Evolutionary conservation across 2,329 filamentous ascomycete genomes (phyloP).

Genomic region (Arthrocladium fulminans): DNA sequence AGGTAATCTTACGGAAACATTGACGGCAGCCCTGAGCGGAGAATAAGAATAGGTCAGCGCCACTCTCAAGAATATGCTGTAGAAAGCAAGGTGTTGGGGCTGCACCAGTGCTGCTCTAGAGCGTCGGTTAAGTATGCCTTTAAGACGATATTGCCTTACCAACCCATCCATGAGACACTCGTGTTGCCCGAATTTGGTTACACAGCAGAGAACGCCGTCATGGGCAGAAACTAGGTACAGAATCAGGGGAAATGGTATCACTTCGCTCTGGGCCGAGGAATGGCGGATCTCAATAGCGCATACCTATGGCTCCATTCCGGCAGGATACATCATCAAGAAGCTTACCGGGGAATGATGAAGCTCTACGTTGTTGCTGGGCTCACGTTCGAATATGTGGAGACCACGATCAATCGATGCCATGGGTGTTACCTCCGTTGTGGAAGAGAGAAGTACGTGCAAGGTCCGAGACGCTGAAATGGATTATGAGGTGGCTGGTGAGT

Average conservation of each 20-base stretch:
- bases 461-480: too few relatives aligned
- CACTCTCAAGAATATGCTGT: too few relatives aligned
- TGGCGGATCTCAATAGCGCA: neutral
- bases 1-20: too few relatives aligned
- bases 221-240: neutral
- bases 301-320: neutral
- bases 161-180: too few relatives aligned
- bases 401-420: neutral
- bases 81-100: too few relatives aligned
- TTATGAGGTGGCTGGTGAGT: neutral
- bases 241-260: neutral
- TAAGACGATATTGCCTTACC: too few relatives aligned
- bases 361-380: neutral
- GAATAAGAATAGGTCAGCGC: too few relatives aligned
- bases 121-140: too few relatives aligned
- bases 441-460: neutral
- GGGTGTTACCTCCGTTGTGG: neutral
- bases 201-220: too few relatives aligned
- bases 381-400: neutral
- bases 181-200: too few relatives aligned
- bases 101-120: too few relatives aligned
- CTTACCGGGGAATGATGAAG: neutral
- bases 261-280: neutral
- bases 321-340: neutral
- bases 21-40: too few relatives aligned